Base-by-base conservation (phyloP, 305 asterid species). In the Lippia alba region DNA sequence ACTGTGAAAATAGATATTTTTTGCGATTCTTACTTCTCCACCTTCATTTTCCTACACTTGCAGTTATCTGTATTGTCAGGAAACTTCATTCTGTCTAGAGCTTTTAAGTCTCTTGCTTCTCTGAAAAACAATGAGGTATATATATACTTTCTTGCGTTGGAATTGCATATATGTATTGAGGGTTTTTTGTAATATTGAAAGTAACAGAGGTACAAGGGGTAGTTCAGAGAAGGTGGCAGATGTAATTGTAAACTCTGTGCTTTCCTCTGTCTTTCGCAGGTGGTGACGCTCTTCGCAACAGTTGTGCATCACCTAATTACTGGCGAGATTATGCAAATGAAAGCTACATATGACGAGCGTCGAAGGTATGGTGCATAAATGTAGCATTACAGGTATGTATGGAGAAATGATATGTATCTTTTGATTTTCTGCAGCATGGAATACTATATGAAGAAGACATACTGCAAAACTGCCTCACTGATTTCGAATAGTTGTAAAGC, bases 271-370 rank as follows among this genome's bases (percentile, higher is more conserved):
- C 67, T 71, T 69, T 81, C 30, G 67, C 70, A 88, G 95, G 92
- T 86, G 56, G 91, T 85, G 56, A 72, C 87, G 55, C 87, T 89
- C 70, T 69, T 89, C 82, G 89, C 93, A 60, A 83, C 69, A 57
- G 91, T 81, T 73, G 86, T 89, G 61, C 83, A 85, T 67, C 89
- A 89, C 80, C 86, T 89, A 74, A 89, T 89, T 64, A 85, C 87
- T 0, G 93, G 96, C 12, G 96, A 86, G 83, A 89, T 89, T 1
- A 89, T 89, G 96, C 96, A 89, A 76, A 83, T 89, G 91, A 76
- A 89, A 7, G 77, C 84, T 19, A 41, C 87, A 49, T 76, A 86
- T 72, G 93, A 85, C 64, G 80, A 82, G 73, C 89, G 93, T 34
- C 77, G 84, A 75, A 85, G 92, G 96, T 87, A 83, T 56, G 70